Evolutionary conservation across 176 grass and related monocot genomes (phyloP), one percentile per base, ranked within the genome.

Genomic region (Tillandsia fasciculata): DNA sequence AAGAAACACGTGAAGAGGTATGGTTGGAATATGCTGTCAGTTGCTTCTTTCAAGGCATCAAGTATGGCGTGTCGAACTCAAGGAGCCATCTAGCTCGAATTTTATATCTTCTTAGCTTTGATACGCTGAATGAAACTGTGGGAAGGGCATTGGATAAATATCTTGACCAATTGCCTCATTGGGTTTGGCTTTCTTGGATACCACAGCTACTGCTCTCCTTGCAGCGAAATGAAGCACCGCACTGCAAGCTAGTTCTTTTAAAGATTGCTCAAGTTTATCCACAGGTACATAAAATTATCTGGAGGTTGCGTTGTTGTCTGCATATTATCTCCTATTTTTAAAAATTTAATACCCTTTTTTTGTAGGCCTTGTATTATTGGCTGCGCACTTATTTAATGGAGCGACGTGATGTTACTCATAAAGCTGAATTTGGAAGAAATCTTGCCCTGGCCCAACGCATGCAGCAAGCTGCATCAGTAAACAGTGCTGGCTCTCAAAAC

Each of bases 131-230:
- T 67, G 84, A 99, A 82, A 87, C 89, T 10, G 94, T 93, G 2
- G 94, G 94, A 68, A 90, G 72, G 56, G 82, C 90, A 76, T 89
- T 99, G 56, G 89, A 79, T 80, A 99, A 99, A 81, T 99, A 93
- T 90, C 90, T 99, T 17, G 94, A 93, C 66, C 94, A 99, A 70
- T 74, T 99, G 11, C 94, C 94, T 64, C 84, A 99, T 72, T 93
- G 94, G 94, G 90, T 99, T 79, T 99, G 94, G 94, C 89, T 99
- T 75, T 93, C 94, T 70, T 99, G 94, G 94, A 99, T 99, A 83
- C 94, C 94, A 72, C 94, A 99, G 65, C 74, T 99, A 24, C 82
- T 99, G 61, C 76, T 99, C 51, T 99, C 94, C 71, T 77, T 99
- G 49, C 94, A 99, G 75, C 79, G 94, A 80, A 88, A 69, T 77